These are phyloP conservation scores for Coemansia sp. DNA, from an alignment of 192 early-diverging fungal species.

Conservation along the genomic window DNA sequence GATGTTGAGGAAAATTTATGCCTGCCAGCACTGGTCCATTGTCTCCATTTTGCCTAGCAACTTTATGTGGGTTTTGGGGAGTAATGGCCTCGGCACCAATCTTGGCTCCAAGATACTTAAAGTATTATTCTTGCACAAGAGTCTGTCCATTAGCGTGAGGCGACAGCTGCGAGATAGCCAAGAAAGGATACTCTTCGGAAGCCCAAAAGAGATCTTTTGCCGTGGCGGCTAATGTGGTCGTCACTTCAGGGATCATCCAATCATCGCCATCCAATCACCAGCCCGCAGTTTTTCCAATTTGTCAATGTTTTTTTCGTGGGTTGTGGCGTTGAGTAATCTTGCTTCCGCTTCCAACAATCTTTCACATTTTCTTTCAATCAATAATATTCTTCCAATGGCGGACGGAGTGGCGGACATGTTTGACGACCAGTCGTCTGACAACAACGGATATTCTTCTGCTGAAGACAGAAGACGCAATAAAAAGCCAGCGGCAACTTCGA, in stretches of 20 bases:
- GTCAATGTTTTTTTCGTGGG: neutral
- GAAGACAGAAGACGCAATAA: constrained; percentile 13
- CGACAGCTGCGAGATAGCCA: no score
- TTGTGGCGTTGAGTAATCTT: neutral
- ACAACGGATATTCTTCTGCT: constrained; percentile 45
- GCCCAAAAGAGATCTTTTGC: no score
- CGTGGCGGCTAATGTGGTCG: neutral
- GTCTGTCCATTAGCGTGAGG: no score
- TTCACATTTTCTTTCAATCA: neutral
- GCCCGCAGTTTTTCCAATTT: neutral
- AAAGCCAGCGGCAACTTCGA: constrained; percentile 4
- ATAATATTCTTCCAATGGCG: constrained; percentile 31
- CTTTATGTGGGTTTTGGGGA: no score
- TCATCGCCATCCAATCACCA: neutral
- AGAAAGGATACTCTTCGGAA: no score
- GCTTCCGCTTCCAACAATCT: neutral
- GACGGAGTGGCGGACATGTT: constrained; percentile 71
- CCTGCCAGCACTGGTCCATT: no score
- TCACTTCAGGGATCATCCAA: neutral
- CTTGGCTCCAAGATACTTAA: no score
- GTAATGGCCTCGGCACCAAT: no score
- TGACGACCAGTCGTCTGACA: constrained; percentile 72
- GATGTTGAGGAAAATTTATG: no score
- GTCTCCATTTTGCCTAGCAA: no score
- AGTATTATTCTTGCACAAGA: no score